Conservation (phyloP, 805 yeast species). For the Sungouiozyma intestinalis region DNA sequence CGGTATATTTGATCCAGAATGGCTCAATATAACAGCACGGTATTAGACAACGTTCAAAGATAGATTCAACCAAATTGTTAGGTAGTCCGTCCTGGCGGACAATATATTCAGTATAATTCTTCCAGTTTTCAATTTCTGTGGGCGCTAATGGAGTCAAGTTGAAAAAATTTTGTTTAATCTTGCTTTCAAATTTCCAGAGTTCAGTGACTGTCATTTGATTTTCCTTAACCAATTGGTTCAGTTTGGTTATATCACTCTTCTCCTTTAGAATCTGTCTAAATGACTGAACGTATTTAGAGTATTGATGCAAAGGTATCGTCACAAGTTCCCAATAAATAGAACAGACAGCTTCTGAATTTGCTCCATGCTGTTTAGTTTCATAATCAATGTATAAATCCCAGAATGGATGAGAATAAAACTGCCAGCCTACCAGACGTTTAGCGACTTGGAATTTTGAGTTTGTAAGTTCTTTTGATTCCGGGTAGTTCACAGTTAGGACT, state of each 20-base stretch:
- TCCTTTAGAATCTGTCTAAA: conserved; percentile 28
- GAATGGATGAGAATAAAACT: conserved; percentile 65
- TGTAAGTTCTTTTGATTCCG: conserved; percentile 26
- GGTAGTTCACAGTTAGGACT: conserved; percentile 37
- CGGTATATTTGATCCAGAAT: conserved; percentile 60
- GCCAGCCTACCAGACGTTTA: conserved; percentile 44
- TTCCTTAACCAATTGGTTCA: conserved; percentile 35
- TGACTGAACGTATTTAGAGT: conserved; percentile 60
- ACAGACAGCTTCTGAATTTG: conserved; percentile 17
- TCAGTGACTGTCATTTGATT: conserved; percentile 37
- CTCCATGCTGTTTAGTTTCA: conserved; percentile 34
- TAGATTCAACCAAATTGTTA: conserved; percentile 29
- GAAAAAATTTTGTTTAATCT: conserved; percentile 48
- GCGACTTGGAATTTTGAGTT: conserved; percentile 41
- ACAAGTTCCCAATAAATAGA: conserved; percentile 37
- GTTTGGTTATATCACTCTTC: conserved; percentile 19
- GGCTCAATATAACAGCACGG: conserved; percentile 51
- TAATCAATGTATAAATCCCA: conserved; percentile 75
- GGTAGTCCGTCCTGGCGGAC: conserved; percentile 24
- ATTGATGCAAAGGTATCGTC: conserved; percentile 71
- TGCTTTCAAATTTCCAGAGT: conserved; percentile 67
- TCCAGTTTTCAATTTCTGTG: conserved; percentile 47
- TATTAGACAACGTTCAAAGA: conserved; percentile 66
- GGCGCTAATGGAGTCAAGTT: conserved; percentile 36
- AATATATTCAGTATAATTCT: conserved; percentile 48